Evolutionary conservation across 495 filamentous ascomycete species (phyloP), one percentile per base, ranked within the genome.

Genomic region (Geopyxis carbonaria): DNA sequence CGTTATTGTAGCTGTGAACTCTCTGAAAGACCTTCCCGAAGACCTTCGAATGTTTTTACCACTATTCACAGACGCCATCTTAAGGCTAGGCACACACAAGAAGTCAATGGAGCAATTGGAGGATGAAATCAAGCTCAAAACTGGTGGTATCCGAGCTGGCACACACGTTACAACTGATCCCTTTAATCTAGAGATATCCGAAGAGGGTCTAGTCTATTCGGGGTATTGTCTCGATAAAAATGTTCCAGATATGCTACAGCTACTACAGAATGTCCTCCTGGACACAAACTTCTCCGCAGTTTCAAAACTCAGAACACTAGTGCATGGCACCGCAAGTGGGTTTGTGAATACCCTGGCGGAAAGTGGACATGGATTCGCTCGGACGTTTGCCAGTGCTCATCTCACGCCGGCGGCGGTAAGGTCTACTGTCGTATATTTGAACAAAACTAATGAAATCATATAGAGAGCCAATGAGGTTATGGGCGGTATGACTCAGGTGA

Each of bases 41-140:
- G 81, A 94, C 16, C 68, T 97, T 20, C 70, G 91, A 24, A 61
- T 78, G 43, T 64, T 93, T 36, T 75, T 95, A 47, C 91, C 89
- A 1, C 61, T 97, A 8, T 97, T 95, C 55, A 83, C 80, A 23
- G 84, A 93, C 55, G 75, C 80, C 7, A 76, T 97, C 27, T 83
- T 93, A 77, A 75, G 89, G 20, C 64, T 97, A 10, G 89, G 89
- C 18, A 95, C 89, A 7, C 76, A 76, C 38, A 70, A 76, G 41
- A 78, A 74, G 63, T 72, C 79, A 0, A 93, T 93, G 82, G 91
- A 93, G 56, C 71, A 94, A 54, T 69, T 93, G 29, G 89, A 97
- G 57, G 89, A 94, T 55, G 60, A 82, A 28, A 94, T 95, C 52
- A 94, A 93, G 50, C 64, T 94, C 9, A 93, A 92, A 60, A 97